Percentiles rank a stretch among this genome's conserved stretches.
phyloP scores from a whole-genome alignment of 331 rosid species.

The Quercus phellos region DNA sequence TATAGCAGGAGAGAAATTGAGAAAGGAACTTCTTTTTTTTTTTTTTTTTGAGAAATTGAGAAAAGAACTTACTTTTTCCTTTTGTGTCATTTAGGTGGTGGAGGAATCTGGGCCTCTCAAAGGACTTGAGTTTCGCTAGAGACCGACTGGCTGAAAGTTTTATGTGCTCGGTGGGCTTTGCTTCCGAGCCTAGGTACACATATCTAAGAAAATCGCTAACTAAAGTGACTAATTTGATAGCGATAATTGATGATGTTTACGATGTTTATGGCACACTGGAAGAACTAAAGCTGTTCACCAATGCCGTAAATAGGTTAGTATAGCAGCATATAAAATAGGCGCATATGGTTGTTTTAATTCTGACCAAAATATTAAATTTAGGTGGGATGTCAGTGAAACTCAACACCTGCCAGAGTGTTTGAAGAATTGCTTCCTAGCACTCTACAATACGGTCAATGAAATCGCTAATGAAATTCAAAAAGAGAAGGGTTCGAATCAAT shows the following conservation, averaged over 20 bases:
- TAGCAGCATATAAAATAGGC: background rate
- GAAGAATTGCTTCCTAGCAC: conserved; percentile 35
- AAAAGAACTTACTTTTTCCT: too few species aligned
- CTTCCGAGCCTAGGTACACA: conserved; percentile 27
- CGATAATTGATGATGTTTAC: conserved; percentile 53
- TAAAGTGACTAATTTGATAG: conserved; percentile 43
- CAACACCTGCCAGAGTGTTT: conserved; percentile 44
- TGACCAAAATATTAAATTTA: background rate
- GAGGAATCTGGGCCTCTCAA: conserved; percentile 40
- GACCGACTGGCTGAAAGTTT: conserved; percentile 62
- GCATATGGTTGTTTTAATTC: too few species aligned
- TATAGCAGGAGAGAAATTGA: too few species aligned
- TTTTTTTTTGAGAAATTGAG: too few species aligned
- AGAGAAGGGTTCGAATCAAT: conserved; percentile 26
- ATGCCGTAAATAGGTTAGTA: conserved; percentile 43
- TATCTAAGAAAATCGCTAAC: conserved; percentile 53
- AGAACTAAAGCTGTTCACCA: conserved; percentile 51
- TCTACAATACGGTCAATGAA: too few species aligned
- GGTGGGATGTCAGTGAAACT: conserved; percentile 49
- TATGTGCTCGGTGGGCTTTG: conserved; percentile 52
- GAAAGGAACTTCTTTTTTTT: too few species aligned
- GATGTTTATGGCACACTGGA: conserved; percentile 55
- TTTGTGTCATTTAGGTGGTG: conserved; percentile 55
- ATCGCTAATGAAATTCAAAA: conserved; percentile 28
- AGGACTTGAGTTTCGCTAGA: conserved; percentile 48